Base-by-base conservation (phyloP, 805 yeast genomes). In the Saccharomycopsis oosterbeekiorum region DNA sequence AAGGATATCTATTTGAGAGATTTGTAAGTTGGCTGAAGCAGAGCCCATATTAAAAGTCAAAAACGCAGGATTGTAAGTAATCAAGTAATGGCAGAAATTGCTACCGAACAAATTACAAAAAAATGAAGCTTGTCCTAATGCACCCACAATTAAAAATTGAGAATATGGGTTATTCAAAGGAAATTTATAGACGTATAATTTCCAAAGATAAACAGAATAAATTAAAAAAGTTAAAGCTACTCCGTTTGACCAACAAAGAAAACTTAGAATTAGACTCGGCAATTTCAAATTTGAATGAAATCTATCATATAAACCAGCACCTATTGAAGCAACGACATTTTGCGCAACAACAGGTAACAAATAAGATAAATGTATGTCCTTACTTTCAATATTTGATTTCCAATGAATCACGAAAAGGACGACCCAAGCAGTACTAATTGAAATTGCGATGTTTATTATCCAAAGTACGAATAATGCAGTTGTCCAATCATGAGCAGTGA, bases 111-210 rank as follows among this genome's bases (percentile, higher is more conserved):
- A 71, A 64, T 85, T 71, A 14, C 88, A 78, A 1, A 88, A 88
- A 71, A 77, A 88, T 1, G 89, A 80, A 1, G 94, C 96, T 72
- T 91, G 97, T 19, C 97, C 97, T 69, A 88, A 71, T 51, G 92
- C 85, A 8, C 97, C 97, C 55, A 90, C 75, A 1, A 96, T 91
- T 59, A 89, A 78, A 69, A 90, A 89, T 56, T 83, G 73, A n/a
- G 91, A 79, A 69, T 86, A 85, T 1, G 86, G 78, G 56, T 73
- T 67, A 10, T 72, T 70, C 15, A 47, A 6, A 1, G 96, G 92
- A 29, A 85, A 71, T 65, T 84, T 84, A 68, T 79, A 75, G 1
- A 83, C 72, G 26, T 85, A 70, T 26, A 88, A 71, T 60, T 84
- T 82, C 78, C 86, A 78, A 64, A 85, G 74, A 69, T 84, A 84